These are phyloP conservation scores for Gillenia trifoliata DNA, from an alignment of 306 rosid genomes.

Conservation along the genomic window DNA sequence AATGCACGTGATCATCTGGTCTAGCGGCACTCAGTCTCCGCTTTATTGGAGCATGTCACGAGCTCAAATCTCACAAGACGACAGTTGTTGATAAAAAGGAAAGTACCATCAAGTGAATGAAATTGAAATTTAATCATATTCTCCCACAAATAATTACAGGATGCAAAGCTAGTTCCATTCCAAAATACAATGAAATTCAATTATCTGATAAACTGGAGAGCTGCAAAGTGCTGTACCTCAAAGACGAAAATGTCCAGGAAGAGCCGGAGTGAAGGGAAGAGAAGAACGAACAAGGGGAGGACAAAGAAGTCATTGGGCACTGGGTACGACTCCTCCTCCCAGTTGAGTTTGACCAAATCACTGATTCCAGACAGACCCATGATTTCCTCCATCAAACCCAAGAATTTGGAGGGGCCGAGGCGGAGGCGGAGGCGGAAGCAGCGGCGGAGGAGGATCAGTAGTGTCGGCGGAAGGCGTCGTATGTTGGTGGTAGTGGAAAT, in stretches of 20 bases:
- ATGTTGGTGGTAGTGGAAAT: neutral
- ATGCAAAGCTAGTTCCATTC: neutral
- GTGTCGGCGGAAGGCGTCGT: neutral
- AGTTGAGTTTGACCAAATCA: constrained; percentile 11
- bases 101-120: neutral
- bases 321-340: constrained; percentile 30
- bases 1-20: neutral
- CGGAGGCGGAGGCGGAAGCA: neutral
- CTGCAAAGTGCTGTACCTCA: constrained; percentile 18
- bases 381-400: neutral
- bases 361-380: constrained; percentile 13
- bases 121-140: neutral
- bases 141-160: neutral
- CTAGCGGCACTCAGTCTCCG: neutral
- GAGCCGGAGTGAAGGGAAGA: constrained; percentile 30
- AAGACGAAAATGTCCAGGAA: constrained; percentile 29
- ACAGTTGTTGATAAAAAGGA: neutral
- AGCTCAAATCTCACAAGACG: neutral
- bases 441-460: neutral
- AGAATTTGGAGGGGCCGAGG: neutral
- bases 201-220: neutral
- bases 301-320: constrained; percentile 22
- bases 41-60: neutral
- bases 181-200: neutral
- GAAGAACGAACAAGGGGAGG: constrained; percentile 25